phyloP scores from a whole-genome alignment of 2,329 filamentous ascomycete species.

The Penicillium sumatraense region DNA sequence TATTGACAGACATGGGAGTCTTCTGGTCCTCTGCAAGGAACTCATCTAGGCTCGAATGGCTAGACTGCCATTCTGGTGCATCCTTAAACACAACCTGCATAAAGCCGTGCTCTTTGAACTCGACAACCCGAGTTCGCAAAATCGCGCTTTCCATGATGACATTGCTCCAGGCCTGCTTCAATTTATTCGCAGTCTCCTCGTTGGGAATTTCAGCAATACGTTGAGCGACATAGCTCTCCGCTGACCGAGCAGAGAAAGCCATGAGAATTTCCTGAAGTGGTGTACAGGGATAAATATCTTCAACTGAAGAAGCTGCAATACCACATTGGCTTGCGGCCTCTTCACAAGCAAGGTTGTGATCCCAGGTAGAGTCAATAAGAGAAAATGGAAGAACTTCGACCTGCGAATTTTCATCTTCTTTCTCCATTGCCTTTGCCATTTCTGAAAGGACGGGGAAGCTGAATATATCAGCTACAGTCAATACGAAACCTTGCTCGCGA shows the following conservation, averaged over 20 bases:
- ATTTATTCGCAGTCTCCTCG: conserved; percentile 31
- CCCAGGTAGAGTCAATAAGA: conserved; percentile 4
- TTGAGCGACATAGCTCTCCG: conserved; percentile 45
- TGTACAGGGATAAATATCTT: conserved; percentile 39
- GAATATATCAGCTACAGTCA: conserved; percentile 11
- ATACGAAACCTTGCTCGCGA: neutral
- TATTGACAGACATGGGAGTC: conserved; percentile 25
- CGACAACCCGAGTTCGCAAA: conserved; percentile 45
- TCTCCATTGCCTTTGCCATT: conserved; percentile 6
- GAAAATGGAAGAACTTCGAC: conserved; percentile 11
- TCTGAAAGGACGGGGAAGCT: conserved; percentile 2
- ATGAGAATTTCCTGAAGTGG: conserved; percentile 42
- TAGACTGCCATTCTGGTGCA: conserved; percentile 20
- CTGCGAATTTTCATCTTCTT: conserved; percentile 7
- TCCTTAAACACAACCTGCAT: conserved; percentile 35
- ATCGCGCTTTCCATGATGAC: conserved; percentile 42
- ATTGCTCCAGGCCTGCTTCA: conserved; percentile 42
- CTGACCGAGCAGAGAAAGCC: conserved; percentile 42
- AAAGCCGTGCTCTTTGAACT: conserved; percentile 19
- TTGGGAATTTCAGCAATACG: conserved; percentile 36
- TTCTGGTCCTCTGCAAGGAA: conserved; percentile 44
- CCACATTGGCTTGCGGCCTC: conserved; percentile 7
- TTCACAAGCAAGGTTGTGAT: neutral
- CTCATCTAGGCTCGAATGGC: conserved; percentile 28
- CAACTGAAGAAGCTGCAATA: conserved; percentile 16